Percentiles rank a stretch among this genome's conserved stretches.
Evolutionary conservation across 306 rosid genomes (phyloP).

Genomic region (Prunus fruticosa): DNA sequence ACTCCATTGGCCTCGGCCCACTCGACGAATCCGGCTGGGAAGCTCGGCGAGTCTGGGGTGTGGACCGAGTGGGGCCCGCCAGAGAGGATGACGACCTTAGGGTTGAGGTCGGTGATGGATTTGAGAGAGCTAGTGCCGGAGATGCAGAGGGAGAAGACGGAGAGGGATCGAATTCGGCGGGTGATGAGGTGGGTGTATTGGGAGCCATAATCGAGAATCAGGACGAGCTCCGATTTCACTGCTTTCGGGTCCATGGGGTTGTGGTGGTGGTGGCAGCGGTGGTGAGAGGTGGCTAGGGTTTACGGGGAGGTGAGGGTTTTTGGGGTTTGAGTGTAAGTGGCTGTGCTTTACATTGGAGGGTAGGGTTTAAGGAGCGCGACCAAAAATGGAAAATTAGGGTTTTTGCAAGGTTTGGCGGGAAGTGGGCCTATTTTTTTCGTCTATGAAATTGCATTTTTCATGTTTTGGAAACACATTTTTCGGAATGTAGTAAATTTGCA

Average conservation of each 20-base stretch:
- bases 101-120: constrained; percentile 62
- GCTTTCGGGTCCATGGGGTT: constrained; percentile 52
- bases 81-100: constrained; percentile 79
- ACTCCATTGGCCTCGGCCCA: constrained; percentile 74
- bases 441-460: not conserved
- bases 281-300: constrained; percentile 29
- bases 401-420: constrained; percentile 25
- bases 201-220: constrained; percentile 87
- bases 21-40: constrained; percentile 61
- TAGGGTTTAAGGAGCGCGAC: constrained; percentile 8
- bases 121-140: constrained; percentile 73
- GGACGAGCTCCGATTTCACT: constrained; percentile 64
- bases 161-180: constrained; percentile 82
- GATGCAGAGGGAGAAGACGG: constrained; percentile 83
- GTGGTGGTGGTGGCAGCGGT: not conserved
- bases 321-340: not conserved
- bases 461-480: too few species aligned
- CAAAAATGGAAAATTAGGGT: not conserved
- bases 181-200: constrained; percentile 98
- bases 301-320: constrained; percentile 8
- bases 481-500: too few species aligned
- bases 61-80: constrained; percentile 99
- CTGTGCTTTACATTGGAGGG: not conserved
- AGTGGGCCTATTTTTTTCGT: not conserved
- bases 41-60: constrained; percentile 65